These are phyloP conservation scores for Globisporangium carolinianum DNA, from an alignment of 352 stramenopile genomes.

Conservation along the genomic window DNA sequence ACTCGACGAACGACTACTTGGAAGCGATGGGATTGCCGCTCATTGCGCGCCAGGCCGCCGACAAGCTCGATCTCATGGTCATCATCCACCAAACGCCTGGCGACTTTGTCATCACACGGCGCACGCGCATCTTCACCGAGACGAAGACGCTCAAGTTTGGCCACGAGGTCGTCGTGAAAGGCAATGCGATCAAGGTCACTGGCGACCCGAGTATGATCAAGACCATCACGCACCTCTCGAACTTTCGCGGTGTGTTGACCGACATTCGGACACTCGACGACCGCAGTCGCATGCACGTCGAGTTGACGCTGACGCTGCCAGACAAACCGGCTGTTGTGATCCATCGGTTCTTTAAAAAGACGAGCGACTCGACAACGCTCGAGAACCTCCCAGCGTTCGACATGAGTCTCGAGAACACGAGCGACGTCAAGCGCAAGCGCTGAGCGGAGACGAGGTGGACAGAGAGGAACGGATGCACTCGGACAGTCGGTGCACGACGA, in stretches of 20 bases:
- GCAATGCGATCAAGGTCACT: constrained; percentile 82
- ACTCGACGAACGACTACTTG: constrained; percentile 88
- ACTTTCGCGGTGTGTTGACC: constrained; percentile 66
- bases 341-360: constrained; percentile 84
- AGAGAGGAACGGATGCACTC: too few relatives aligned
- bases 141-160: constrained; percentile 85
- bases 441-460: constrained; percentile 17
- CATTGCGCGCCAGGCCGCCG: constrained; percentile 79
- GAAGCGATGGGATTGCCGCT: constrained; percentile 78
- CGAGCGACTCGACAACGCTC: constrained; percentile 79
- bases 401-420: constrained; percentile 73
- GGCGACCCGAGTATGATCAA: constrained; percentile 65
- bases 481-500: too few relatives aligned
- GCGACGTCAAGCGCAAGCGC: constrained; percentile 83
- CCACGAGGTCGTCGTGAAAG: constrained; percentile 85
- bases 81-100: constrained; percentile 81
- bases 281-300: constrained; percentile 73
- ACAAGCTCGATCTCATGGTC: constrained; percentile 87
- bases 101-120: constrained; percentile 82
- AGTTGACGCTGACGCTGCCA: constrained; percentile 68
- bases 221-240: constrained; percentile 77
- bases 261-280: constrained; percentile 73
- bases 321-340: constrained; percentile 75
- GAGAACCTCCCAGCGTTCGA: constrained; percentile 86
- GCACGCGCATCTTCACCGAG: constrained; percentile 87